Evolutionary conservation across 352 stramenopile species (phyloP).

Genomic region (Phytophthora tentaculata): DNA sequence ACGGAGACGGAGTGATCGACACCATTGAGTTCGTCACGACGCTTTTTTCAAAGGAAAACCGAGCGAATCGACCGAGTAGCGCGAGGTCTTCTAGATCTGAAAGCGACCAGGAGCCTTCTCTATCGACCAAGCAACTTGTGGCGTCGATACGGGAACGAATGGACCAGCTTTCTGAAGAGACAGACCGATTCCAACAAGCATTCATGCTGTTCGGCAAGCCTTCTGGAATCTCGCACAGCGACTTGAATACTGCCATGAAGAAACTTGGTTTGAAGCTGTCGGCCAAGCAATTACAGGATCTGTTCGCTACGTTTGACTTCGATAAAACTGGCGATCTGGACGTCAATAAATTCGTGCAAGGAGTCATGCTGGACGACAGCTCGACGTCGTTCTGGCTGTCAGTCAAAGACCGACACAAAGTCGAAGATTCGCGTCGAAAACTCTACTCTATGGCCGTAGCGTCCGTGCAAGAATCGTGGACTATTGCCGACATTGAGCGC

Average conservation of each 20-base stretch:
- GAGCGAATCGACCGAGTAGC: conserved; percentile 23
- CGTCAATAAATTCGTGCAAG: conserved; percentile 84
- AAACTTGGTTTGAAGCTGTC: conserved; percentile 65
- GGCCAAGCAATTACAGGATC: conserved; percentile 52
- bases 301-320: conserved; percentile 81
- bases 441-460: conserved; percentile 74
- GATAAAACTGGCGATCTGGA: conserved; percentile 80
- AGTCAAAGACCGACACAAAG: conserved; percentile 57
- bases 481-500: conserved; percentile 76
- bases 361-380: conserved; percentile 75
- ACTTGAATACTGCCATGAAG: conserved; percentile 62
- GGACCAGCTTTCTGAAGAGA: conserved; percentile 71
- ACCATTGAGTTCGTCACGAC: conserved; percentile 66
- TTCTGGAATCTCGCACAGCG: conserved; percentile 54
- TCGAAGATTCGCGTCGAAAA: conserved; percentile 54
- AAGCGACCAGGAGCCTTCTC: conserved; percentile 41
- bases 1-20: conserved; percentile 68
- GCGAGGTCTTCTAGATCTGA: conserved; percentile 30
- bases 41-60: conserved; percentile 57
- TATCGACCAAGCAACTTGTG: conserved; percentile 69
- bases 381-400: conserved; percentile 63
- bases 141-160: conserved; percentile 63
- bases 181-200: conserved; percentile 76
- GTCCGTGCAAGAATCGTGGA: conserved; percentile 75
- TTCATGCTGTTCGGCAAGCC: conserved; percentile 78